phyloP scores from a whole-genome alignment of 1,284 basidiomycete genomes.

The Pseudozyma pruni region DNA sequence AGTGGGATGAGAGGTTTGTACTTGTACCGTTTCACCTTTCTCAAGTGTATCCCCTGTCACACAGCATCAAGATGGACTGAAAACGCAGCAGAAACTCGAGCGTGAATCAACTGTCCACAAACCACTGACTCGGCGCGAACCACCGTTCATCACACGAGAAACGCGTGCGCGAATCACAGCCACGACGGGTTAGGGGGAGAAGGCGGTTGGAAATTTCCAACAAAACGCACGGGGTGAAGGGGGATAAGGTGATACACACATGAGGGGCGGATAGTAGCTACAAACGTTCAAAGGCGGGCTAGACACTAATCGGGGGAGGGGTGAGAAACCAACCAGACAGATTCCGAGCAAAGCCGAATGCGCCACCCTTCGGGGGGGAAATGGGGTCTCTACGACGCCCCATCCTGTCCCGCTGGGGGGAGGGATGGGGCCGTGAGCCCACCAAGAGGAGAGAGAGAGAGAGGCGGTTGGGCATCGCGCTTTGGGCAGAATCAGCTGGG shows the following conservation, averaged over 20 bases:
- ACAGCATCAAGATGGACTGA: no score
- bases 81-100: no score
- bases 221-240: slow-evolving; percentile 1
- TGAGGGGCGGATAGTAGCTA: slow-evolving; percentile 10
- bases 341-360: slow-evolving; percentile 42
- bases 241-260: no score
- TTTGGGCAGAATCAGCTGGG: slow-evolving; percentile 50
- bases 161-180: no score
- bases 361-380: not conserved
- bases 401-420: slow-evolving; percentile 17
- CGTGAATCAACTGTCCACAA: no score
- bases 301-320: not conserved
- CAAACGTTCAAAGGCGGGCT: no score
- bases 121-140: no score
- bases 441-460: slow-evolving; percentile 7
- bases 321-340: slow-evolving; percentile 30
- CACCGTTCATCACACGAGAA: no score
- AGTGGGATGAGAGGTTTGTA: no score
- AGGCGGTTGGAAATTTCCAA: slow-evolving; percentile 9
- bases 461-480: slow-evolving; percentile 20
- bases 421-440: slow-evolving; percentile 36
- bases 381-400: slow-evolving; percentile 39
- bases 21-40: not conserved
- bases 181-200: slow-evolving; percentile 3
- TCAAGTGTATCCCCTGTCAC: no score